Percentiles rank a stretch among this genome's conserved stretches.
phyloP scores from a whole-genome alignment of 2,329 filamentous ascomycete genomes.

The Phaeophleospora eucalypticola region DNA sequence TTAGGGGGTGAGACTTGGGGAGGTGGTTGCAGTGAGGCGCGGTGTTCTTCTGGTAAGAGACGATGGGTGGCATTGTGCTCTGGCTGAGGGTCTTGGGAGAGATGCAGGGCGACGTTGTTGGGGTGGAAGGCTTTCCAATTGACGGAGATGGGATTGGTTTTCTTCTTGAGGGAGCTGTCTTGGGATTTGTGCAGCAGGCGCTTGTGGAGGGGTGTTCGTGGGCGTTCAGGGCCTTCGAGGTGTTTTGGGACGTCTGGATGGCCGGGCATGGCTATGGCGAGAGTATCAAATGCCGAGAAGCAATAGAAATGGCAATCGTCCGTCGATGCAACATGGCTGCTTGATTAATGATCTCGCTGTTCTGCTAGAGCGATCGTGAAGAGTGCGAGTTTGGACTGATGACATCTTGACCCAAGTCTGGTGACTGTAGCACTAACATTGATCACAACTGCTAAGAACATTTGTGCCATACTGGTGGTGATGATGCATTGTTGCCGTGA shows the following conservation, averaged over 20 bases:
- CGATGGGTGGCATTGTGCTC: neutral
- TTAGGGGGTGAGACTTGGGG: neutral
- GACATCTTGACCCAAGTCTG: no score
- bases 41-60: conserved; percentile 2
- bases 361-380: neutral
- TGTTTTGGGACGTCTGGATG: no score
- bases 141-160: neutral
- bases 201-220: no score
- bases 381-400: no score
- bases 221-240: no score
- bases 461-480: no score
- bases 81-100: conserved; percentile 1
- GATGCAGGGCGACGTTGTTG: conserved; percentile 1
- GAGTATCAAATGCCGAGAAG: no score
- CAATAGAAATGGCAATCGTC: neutral
- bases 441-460: neutral
- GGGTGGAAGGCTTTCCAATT: conserved; percentile 2
- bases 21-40: neutral
- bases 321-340: neutral
- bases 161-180: no score
- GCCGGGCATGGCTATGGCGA: no score
- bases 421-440: neutral
- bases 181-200: no score
- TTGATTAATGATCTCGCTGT: neutral
- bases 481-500: neutral